These are phyloP conservation scores for Zizania palustris DNA, from an alignment of 202 grass and related monocot species.

Conservation along the genomic window DNA sequence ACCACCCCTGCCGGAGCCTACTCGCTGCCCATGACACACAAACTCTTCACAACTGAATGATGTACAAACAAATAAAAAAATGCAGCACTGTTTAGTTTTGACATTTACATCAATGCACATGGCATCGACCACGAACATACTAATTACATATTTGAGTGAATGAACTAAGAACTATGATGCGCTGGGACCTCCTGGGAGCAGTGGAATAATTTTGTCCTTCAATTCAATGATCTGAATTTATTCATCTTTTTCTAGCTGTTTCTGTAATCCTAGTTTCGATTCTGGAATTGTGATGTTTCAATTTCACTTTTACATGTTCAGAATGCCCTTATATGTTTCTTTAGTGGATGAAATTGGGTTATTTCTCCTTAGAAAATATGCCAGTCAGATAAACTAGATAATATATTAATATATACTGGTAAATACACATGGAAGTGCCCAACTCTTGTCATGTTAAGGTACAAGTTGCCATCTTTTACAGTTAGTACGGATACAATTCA, in stretches of 20 bases:
- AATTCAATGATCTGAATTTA: background rate
- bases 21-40: too few relatives aligned
- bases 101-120: background rate
- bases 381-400: background rate
- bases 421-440: background rate
- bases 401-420: slow-evolving; percentile 19
- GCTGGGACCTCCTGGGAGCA: background rate
- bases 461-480: background rate
- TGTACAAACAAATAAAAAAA: background rate
- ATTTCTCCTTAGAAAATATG: background rate
- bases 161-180: background rate
- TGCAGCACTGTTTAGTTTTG: background rate
- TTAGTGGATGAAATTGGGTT: background rate
- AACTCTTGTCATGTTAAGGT: background rate
- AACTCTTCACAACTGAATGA: background rate
- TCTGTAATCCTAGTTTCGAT: background rate
- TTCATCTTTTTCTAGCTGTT: background rate
- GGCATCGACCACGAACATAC: background rate
- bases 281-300: background rate
- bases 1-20: too few relatives aligned
- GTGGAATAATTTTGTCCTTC: background rate
- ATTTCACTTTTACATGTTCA: background rate
- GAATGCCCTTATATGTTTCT: background rate
- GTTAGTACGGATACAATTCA: background rate
- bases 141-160: background rate